Evolutionary conservation across 441 rosid genomes (phyloP), one percentile per base, ranked within the genome.

Genomic region (Populus hybrid): DNA sequence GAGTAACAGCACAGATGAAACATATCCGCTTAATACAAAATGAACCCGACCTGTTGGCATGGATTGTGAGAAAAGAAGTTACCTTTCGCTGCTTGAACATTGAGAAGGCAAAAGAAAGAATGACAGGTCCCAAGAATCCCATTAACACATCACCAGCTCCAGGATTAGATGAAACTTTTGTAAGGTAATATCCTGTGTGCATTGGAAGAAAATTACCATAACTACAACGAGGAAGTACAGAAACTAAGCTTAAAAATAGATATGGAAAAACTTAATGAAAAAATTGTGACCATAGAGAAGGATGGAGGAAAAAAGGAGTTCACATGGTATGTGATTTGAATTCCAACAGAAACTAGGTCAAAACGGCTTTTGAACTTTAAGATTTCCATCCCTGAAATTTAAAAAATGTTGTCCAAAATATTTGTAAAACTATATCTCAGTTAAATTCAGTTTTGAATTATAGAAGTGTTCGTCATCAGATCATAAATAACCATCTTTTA

Each of bases 61-160:
- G 6, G n/a, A 64, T 35, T 50, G 74, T 59, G 63, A 57, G 66
- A 53, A 77, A 42, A 18, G 32, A 8, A 74, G 12, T 63, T 78
- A 93, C 98, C 98, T 92, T 94, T 85, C 97, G 88, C 80, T 95
- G 98, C 86, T 91, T 90, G 88, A 95, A 95, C 99, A 94, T 95
- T 73, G 99, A 90, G 84, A 95, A 95, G 70, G 99, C 94, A 59
- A 94, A 95, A 75, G 98, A 92, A 82, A 95, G 94, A 78, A 95
- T 95, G 28, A 95, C 98, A 73, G 98, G 91, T 74, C 98, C 99
- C 84, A 95, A 84, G 85, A 95, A 95, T 64, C 97, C 98, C 99
- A 95, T 93, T 71, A 95, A 82, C 26, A 95, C 83, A 83, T 95
- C 99, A 81, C 99, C 99, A 84, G 99, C 98, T 76, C 98, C 98